Base-by-base conservation (phyloP, 2,329 filamentous ascomycete species). In the Penicillium crustosum region DNA sequence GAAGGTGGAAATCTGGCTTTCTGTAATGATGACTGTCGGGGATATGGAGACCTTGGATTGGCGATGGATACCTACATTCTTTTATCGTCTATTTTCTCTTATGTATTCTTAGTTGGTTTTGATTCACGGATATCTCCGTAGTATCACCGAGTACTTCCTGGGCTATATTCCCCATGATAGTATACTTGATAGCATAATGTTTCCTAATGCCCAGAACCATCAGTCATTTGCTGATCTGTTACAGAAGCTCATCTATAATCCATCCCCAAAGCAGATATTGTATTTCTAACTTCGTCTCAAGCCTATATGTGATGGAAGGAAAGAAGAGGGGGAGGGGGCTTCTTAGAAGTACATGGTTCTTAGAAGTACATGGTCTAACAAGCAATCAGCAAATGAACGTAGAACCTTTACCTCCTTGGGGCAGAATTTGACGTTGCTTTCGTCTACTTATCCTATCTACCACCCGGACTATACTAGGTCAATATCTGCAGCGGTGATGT, bases 181-280 rank as follows among this genome's bases (percentile, higher is more conserved):
- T 3, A 39, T 21, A 29, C 9, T 12, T 27, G 15, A 25, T 12
- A 21, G 15, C 19, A 36, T 36, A 36, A 35, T 38, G 31, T 67
- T 56, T 49, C 35, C 63, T 29, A 49, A 58, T 2, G 10, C 3
- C 15, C 13, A 3, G 25, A 33, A 17, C 19, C 44, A 31, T 17
- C 29, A 6, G 2, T 68, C 60, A 29, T 6, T 63, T 8, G 62
- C 25, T 21, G 23, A 15, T 27, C 15, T 9, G 8, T 27, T n/a
- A 6, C 6, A 12, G 23, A n/a, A n/a, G 12, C 15, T 44, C 23
- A 27, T 27, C 2, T 5, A 10, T 3, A n/a, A 25, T 17, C 15
- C 7, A 6, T 17, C 8, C 0, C 4, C 13, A 9, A 23, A n/a
- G 17, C 25, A 6, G 4, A 12, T 5, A 9, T 31, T 6, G n/a